Evolutionary conservation across 2,329 filamentous ascomycete species (phyloP).

Genomic region (Chaetomiaceae sp.): DNA sequence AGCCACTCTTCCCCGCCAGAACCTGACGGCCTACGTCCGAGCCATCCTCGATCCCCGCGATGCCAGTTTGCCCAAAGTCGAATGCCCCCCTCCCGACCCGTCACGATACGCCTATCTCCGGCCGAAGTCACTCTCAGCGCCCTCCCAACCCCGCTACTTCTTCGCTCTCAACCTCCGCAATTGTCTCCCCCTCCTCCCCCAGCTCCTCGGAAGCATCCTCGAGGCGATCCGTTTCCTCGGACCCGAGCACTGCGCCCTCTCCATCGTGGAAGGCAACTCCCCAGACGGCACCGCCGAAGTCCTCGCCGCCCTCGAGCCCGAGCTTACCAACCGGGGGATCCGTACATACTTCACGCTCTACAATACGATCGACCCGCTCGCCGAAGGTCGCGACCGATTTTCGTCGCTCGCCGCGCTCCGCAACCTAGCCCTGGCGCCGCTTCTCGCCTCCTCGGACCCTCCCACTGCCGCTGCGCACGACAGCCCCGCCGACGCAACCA

Average conservation of each 20-base stretch:
- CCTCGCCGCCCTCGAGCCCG: constrained; percentile 38
- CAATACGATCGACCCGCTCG: constrained; percentile 38
- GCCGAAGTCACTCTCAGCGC: neutral
- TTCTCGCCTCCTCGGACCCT: constrained; percentile 33
- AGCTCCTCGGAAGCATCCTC: constrained; percentile 48
- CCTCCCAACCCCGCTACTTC: constrained; percentile 35
- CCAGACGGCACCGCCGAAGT: constrained; percentile 52
- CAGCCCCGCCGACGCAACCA: constrained; percentile 28
- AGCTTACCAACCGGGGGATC: constrained; percentile 34
- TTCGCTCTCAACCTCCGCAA: constrained; percentile 52
- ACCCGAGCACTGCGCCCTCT: constrained; percentile 46
- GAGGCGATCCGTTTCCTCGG: constrained; percentile 48
- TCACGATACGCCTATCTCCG: constrained; percentile 15
- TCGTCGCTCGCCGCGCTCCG: constrained; percentile 45
- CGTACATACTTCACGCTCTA: constrained; percentile 38
- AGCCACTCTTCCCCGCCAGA: neutral
- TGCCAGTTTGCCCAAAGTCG: constrained; percentile 12
- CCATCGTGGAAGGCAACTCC: constrained; percentile 54
- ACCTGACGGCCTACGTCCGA: constrained; percentile 15
- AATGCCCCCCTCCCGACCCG: constrained; percentile 5
- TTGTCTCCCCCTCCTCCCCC: constrained; percentile 41
- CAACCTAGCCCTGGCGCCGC: constrained; percentile 44
- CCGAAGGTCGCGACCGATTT: constrained; percentile 42
- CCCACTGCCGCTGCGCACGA: too few species aligned
- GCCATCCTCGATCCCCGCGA: constrained; percentile 16